Evolutionary conservation across 2,329 filamentous ascomycete species (phyloP), one percentile per base, ranked within the genome.

Genomic region (Xenoacremonium recifei): DNA sequence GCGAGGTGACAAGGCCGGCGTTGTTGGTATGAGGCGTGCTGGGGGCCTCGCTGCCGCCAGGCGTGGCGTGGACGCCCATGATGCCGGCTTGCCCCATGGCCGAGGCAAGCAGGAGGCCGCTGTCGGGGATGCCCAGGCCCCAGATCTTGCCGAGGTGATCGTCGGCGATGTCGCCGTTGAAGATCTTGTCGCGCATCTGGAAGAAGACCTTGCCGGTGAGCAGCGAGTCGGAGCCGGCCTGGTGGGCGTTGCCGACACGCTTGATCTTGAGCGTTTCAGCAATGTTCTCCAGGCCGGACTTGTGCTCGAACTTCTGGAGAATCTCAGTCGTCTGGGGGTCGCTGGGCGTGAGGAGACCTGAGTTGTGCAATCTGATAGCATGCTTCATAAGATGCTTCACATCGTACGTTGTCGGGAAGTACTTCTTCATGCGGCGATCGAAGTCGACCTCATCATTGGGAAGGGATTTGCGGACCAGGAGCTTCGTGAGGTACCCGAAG

Each of bases 301-400:
- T 96, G 56, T 89, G 84, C 58, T 93, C 91, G 42, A 96, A 85
- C 53, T 88, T 89, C 51, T 85, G 82, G 48, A 97, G 73, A 44
- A 96, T 86, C 59, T 89, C 86, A 18, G 78, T 73, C 13, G 82
- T 85, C 42, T 73, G 72, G 3, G 79, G 76, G 45, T 87, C 85
- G 40, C 78, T 72, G 35, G 80, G 84, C 7, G 77, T 82, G 11
- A 80, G 65, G 37, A 81, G 85, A 61, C 70, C 79, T 37, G 78
- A 76, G 41, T 80, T 79, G 60, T 86, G 80, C 40, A 85, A 77
- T 54, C 80, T 80, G 51, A 87, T 85, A 20, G 89, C 90, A 58
- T 90, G 84, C 63, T 96, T 95, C 80, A 96, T 92, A 30, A 99
- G 79, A 64, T 93, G 95, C 70, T 99, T 99, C 54, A 99, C 93